Evolutionary conservation across 2,329 filamentous ascomycete species (phyloP).

Genomic region (Clonostachys sp.): DNA sequence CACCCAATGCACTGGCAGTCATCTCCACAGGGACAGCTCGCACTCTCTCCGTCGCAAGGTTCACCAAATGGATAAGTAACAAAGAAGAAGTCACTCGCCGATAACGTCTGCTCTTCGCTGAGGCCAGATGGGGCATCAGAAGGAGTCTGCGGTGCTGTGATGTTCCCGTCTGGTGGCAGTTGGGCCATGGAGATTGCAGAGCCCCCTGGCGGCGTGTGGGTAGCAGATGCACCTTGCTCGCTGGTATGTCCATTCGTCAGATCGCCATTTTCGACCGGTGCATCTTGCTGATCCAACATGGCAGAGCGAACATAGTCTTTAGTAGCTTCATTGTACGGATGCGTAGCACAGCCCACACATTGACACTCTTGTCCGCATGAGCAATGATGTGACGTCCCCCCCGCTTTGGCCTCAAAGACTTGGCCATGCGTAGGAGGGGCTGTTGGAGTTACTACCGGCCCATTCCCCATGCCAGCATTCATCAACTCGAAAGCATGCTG

Average conservation of each 20-base stretch:
- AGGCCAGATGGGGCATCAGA: slow-evolving; percentile 37
- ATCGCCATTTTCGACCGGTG: slow-evolving; percentile 4
- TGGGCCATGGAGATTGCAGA: not conserved
- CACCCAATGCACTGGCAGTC: slow-evolving; percentile 46
- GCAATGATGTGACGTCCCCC: slow-evolving; percentile 40
- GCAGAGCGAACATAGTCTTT: slow-evolving; percentile 45
- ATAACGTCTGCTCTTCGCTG: slow-evolving; percentile 45
- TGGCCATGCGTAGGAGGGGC: not conserved
- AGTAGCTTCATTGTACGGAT: slow-evolving; percentile 64
- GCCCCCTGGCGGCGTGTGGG: not conserved
- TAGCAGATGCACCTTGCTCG: slow-evolving; percentile 6
- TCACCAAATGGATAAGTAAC: slow-evolving; percentile 48
- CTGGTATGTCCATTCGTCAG: slow-evolving; percentile 9
- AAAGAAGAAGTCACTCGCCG: slow-evolving; percentile 53
- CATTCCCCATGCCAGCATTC: slow-evolving; percentile 13
- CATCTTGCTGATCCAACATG: slow-evolving; percentile 27
- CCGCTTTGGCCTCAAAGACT: slow-evolving; percentile 4
- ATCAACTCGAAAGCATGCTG: slow-evolving; percentile 5
- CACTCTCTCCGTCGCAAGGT: slow-evolving; percentile 41
- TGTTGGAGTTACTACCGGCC: slow-evolving; percentile 11
- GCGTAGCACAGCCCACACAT: slow-evolving; percentile 63
- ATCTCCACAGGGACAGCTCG: slow-evolving; percentile 53
- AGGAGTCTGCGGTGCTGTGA: slow-evolving; percentile 35
- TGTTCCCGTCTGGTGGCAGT: not conserved
- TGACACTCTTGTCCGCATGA: slow-evolving; percentile 62